phyloP scores from a whole-genome alignment of 31 red algal genomes.

The Porphyra umbilicalis region DNA sequence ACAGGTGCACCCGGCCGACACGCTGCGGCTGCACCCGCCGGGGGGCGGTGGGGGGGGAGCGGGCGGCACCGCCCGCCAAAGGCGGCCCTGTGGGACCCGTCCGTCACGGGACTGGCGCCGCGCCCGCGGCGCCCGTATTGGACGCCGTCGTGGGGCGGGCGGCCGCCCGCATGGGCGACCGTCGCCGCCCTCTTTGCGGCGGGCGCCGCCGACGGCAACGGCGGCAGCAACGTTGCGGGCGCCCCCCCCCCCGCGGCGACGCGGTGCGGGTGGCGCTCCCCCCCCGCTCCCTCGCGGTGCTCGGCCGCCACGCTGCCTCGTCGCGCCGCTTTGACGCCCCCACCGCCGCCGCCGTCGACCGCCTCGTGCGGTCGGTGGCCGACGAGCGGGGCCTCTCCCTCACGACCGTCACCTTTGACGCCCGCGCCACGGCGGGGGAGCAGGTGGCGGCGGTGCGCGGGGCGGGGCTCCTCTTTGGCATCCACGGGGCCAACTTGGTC shows the following conservation, averaged over 20 bases:
- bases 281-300: not conserved
- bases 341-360: not conserved
- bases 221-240: no score
- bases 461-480: conserved; percentile 47
- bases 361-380: not conserved
- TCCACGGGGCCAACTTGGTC: conserved; percentile 82
- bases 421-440: not conserved
- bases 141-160: not conserved
- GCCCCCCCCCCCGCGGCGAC: not conserved
- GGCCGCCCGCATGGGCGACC: not conserved
- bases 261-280: not conserved
- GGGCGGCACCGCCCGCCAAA: not conserved
- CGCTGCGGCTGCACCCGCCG: not conserved
- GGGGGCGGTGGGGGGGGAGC: not conserved
- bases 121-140: not conserved
- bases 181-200: not conserved
- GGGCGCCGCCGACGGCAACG: not conserved
- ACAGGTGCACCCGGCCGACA: not conserved
- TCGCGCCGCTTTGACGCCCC: not conserved
- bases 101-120: no score
- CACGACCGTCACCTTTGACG: not conserved
- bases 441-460: conserved; percentile 22
- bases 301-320: not conserved
- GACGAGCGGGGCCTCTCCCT: not conserved
- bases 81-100: not conserved